A percentile compares a stretch with the other conserved stretches of the same genome.
Conservation (phyloP, 805 yeast genomes). For the Yamadazyma phyllophila region DNA sequence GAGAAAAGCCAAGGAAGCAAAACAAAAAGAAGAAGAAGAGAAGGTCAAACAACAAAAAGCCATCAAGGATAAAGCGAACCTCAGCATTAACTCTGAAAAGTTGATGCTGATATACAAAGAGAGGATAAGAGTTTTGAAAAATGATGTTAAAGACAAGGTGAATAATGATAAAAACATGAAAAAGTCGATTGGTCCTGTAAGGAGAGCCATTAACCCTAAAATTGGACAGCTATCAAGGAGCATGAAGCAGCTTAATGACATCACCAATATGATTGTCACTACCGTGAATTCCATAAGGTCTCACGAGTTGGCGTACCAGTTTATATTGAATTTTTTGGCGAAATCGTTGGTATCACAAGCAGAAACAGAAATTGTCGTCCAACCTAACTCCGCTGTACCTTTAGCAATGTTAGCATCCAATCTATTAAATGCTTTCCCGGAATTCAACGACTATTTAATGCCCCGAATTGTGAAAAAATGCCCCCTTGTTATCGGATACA, state of each 20-base stretch:
- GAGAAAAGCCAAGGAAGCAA: conserved; percentile 16
- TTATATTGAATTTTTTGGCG: conserved; percentile 80
- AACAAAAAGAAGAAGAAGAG: conserved; percentile 13
- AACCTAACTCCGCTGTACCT: conserved; percentile 76
- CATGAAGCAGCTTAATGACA: conserved; percentile 50
- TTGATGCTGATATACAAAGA: conserved; percentile 48
- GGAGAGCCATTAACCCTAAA: conserved; percentile 79
- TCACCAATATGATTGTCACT: conserved; percentile 19
- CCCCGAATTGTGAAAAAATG: conserved; percentile 92
- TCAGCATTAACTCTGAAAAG: conserved; percentile 42
- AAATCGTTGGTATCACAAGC: conserved; percentile 89
- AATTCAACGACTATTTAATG: conserved; percentile 53
- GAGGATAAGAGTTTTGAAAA: conserved; percentile 58
- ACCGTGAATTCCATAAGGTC: neutral
- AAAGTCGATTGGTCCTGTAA: conserved; percentile 54
- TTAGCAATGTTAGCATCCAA: conserved; percentile 63
- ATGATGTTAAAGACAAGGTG: conserved; percentile 55
- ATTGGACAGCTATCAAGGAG: conserved; percentile 89
- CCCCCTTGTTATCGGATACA: conserved; percentile 81
- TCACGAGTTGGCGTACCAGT: conserved; percentile 52
- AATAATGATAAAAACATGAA: conserved; percentile 50
- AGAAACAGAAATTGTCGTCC: conserved; percentile 84
- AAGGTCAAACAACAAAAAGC: conserved; percentile 14
- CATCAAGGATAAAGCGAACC: conserved; percentile 19
- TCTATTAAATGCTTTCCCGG: conserved; percentile 48